Evolutionary conservation across 257 asterid species (phyloP).

Genomic region (Solanum lignicaule): DNA sequence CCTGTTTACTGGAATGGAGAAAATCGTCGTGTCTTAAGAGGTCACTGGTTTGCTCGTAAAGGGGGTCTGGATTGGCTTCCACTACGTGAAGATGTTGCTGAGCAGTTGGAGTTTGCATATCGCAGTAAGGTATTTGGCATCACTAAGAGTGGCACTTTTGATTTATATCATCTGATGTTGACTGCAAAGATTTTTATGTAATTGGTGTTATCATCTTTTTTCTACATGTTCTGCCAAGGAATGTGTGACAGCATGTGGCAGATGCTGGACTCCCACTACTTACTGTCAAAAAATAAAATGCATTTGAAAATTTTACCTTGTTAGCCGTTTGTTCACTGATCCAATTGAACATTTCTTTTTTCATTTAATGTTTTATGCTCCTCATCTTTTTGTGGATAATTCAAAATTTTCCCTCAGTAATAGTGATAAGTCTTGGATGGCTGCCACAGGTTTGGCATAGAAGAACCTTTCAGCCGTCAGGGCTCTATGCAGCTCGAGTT

Average conservation of each 20-base stretch:
- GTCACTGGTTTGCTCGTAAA: slow-evolving; percentile 98
- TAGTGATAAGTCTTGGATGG: background rate
- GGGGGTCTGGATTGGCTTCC: slow-evolving; percentile 98
- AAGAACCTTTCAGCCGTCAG: slow-evolving; percentile 92
- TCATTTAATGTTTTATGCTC: background rate
- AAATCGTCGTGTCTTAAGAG: slow-evolving; percentile 81
- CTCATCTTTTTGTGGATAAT: background rate
- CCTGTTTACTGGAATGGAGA: slow-evolving; percentile 98
- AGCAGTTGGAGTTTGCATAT: slow-evolving; percentile 94
- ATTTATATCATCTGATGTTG: background rate
- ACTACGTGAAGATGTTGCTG: slow-evolving; percentile 87
- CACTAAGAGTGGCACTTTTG: background rate
- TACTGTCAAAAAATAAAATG: background rate
- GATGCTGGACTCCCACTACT: background rate
- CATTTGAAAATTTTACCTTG: background rate
- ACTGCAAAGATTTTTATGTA: background rate
- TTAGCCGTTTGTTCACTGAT: background rate
- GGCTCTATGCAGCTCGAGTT: slow-evolving; percentile 97
- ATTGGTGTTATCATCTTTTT: background rate
- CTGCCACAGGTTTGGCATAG: slow-evolving; percentile 82
- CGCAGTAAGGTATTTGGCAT: slow-evolving; percentile 35
- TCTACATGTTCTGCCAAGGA: background rate
- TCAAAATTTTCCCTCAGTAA: background rate
- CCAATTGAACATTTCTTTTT: background rate
- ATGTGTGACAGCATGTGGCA: background rate